Evolutionary conservation across 257 asterid genomes (phyloP).

Genomic region (Linaria vulgaris): DNA sequence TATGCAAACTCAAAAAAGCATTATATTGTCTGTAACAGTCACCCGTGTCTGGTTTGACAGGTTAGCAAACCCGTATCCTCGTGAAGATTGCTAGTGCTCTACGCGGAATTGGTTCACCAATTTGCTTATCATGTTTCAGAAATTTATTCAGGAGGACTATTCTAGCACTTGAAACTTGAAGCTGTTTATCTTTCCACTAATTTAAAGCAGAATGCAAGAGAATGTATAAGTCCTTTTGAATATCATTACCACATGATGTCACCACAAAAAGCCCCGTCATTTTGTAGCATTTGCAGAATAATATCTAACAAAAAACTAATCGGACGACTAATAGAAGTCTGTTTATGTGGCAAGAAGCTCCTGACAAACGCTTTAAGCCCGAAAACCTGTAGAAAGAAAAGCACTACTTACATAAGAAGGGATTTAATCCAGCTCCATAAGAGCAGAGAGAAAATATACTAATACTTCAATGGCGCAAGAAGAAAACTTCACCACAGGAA

Average conservation of each 20-base stretch:
- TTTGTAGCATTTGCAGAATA: slow-evolving; percentile 63
- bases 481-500: not conserved
- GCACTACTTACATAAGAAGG: slow-evolving; percentile 19
- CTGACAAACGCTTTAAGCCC: slow-evolving; percentile 78
- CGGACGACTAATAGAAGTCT: slow-evolving; percentile 40
- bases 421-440: slow-evolving; percentile 22
- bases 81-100: too few species aligned
- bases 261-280: slow-evolving; percentile 40
- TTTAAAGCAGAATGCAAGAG: slow-evolving; percentile 15
- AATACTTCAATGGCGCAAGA: slow-evolving; percentile 9
- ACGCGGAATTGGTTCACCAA: too few species aligned
- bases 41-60: too few species aligned
- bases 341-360: slow-evolving; percentile 69
- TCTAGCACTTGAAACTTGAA: not conserved
- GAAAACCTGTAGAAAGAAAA: slow-evolving; percentile 56
- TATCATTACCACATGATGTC: slow-evolving; percentile 54
- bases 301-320: slow-evolving; percentile 56
- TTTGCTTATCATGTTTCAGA: too few species aligned
- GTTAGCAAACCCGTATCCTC: too few species aligned
- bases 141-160: too few species aligned
- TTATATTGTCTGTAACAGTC: too few species aligned
- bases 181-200: slow-evolving; percentile 15
- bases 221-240: slow-evolving; percentile 15
- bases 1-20: too few species aligned
- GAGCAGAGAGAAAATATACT: slow-evolving; percentile 17